Base-by-base conservation (phyloP, 179 eudicot genomes). In the Drosera spatulata region DNA sequence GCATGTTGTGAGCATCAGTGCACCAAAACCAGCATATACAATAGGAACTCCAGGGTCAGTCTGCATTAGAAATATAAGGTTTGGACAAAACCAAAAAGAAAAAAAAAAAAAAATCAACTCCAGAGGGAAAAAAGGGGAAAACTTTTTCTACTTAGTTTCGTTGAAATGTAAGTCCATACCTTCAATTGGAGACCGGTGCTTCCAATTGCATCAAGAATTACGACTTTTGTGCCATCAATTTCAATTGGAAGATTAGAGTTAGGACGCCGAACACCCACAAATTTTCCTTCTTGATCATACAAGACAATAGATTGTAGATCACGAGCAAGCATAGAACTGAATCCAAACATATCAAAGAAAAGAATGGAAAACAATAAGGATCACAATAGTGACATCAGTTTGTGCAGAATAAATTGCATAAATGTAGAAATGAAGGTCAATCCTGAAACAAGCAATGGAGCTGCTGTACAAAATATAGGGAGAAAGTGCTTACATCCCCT, bases 1-100 rank as follows among this genome's bases (percentile, higher is more conserved):
- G 72, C 88, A 86, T 60, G 96, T 93, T 46, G 99, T 93, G 65
- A 93, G 96, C 99, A 93, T 93, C 10, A 93, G 75, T 71, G 81
- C 80, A 57, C 99, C 99, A 75, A 93, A 93, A 57, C 99, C 99
- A 73, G 96, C 85, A 79, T 93, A 89, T 43, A 93, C 96, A 66
- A 89, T 46, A n/a, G 99, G 99, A 56, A 93, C 96, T 9, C 99
- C 96, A 15, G 99, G 99, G 66, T 93, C 99, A 68, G 82, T 91
- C 99, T 91, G 84, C 41, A 33, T 39, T 51, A 49, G 13, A 65
- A 41, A 13, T 7, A 51, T 50, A 41, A 11, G 6, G 43, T 59
- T 65, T 58, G 59, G 37, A 61, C 39, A 7, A 44, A 58, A 0
- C 44, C 54, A 33, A 7, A 45, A 22, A 43, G 46, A 9, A 1